Base-by-base conservation (phyloP, 2,329 filamentous ascomycete genomes). In the Fusarium multiceps region DNA sequence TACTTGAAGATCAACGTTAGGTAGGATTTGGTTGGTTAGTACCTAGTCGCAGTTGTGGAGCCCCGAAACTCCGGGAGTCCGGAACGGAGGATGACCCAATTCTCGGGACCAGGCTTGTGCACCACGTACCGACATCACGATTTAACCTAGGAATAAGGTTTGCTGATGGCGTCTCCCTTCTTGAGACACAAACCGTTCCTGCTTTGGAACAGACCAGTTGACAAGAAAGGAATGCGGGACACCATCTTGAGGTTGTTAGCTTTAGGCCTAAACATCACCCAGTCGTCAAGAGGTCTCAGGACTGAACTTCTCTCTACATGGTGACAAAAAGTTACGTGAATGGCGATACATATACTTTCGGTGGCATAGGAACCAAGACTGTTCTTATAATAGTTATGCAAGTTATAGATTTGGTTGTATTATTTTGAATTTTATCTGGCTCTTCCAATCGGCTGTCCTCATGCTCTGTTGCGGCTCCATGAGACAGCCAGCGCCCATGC, bases 151-250 rank as follows among this genome's bases (percentile, higher is more conserved):
- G 25, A 68, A 57, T 20, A 62, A 41, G 45, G 32, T 69, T 71
- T 59, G 10, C 16, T 12, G 23, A 47, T 18, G 28, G 21, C 18
- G 20, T 18, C 57, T 49, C 49, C 23, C 30, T 20, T 47, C 40
- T 28, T 27, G 43, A 46, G 37, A 58, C 51, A 41, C 41, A 37
- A 46, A 37, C 47, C 30, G 53, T 58, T 61, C 49, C 68, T 65
- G 34, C 47, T 67, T 66, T 55, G 23, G 40, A 41, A 11, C 27
- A 40, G 18, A 10, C 27, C 25, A 50, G 18, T 28, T 30, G 41
- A 62, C 55, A 42, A n/a, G 48, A 69, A 55, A 62, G 64, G 68
- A 71, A 71, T 71, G 68, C 62, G 53, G 55, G 49, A 28, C 59
- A 60, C 63, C 63, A 68, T 59, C 63, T 50, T 37, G 45, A 47